A percentile compares a stretch with the other conserved stretches of the same genome.
Conservation (phyloP, 805 yeast genomes). For the Yarrowia sp. region DNA sequence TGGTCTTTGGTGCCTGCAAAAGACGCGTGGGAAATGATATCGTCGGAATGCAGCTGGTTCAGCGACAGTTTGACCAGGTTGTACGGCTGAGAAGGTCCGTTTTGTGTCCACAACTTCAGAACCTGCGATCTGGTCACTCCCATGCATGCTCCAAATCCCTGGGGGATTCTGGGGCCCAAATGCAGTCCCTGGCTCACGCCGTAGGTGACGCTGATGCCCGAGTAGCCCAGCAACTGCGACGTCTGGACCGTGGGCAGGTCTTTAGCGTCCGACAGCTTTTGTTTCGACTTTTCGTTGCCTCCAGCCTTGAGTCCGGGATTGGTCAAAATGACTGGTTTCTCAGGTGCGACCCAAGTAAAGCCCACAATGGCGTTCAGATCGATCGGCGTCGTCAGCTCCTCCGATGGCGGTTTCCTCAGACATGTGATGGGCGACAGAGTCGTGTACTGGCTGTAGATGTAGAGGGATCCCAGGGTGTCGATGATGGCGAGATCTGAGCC, state of each 20-base stretch:
- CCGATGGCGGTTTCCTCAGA: slow-evolving; percentile 17
- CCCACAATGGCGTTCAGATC: slow-evolving; percentile 43
- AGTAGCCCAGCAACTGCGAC: slow-evolving; percentile 57
- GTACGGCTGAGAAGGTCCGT: slow-evolving; percentile 24
- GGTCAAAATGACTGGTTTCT: slow-evolving; percentile 59
- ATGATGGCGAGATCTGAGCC: slow-evolving; percentile 80
- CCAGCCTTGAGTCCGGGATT: slow-evolving; percentile 51
- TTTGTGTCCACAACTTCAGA: slow-evolving; percentile 9
- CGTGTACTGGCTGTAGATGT: slow-evolving; percentile 41
- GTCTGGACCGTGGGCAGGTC: slow-evolving; percentile 40
- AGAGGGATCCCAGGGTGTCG: slow-evolving; percentile 66
- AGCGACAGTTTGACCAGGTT: slow-evolving; percentile 30
- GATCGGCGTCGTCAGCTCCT: slow-evolving; percentile 27
- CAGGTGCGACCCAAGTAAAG: slow-evolving; percentile 70
- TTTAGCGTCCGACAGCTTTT: slow-evolving; percentile 9
- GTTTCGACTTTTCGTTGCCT: slow-evolving; percentile 4
- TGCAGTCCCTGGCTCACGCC: slow-evolving; percentile 59
- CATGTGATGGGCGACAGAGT: slow-evolving; percentile 24
- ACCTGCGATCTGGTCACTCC: slow-evolving; percentile 13
- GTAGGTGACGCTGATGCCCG: slow-evolving; percentile 65
- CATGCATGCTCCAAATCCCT: slow-evolving; percentile 16
- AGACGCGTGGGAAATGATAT: slow-evolving; percentile 33
- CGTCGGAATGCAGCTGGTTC: slow-evolving; percentile 30
- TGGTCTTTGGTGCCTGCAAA: slow-evolving; percentile 33
- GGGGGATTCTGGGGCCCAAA: slow-evolving; percentile 41